A percentile compares a stretch with the other conserved stretches of the same genome.
phyloP scores from a whole-genome alignment of 371 early-diverging fungal species.

The Circinella minor region DNA sequence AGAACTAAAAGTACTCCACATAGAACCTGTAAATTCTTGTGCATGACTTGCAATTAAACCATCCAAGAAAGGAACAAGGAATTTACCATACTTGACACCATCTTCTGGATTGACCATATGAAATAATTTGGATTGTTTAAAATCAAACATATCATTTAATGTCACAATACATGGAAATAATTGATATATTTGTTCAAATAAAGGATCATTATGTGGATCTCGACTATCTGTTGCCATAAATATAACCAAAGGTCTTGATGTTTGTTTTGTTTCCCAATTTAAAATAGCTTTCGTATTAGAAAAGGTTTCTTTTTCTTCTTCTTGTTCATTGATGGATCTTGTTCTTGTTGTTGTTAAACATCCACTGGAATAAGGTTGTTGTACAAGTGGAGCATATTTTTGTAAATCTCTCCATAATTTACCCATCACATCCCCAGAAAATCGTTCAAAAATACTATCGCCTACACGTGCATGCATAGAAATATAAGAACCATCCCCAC shows the following conservation, averaged over 20 bases:
- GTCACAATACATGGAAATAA: slow-evolving; percentile 49
- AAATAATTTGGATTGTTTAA: slow-evolving; percentile 29
- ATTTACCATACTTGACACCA: slow-evolving; percentile 36
- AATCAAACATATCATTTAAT: slow-evolving; percentile 38
- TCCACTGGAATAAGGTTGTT: not conserved
- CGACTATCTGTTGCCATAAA: slow-evolving; percentile 51
- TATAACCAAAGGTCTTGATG: slow-evolving; percentile 33
- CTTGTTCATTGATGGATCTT: no score
- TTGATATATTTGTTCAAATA: slow-evolving; percentile 21
- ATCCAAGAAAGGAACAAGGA: slow-evolving; percentile 50
- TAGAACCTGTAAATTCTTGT: slow-evolving; percentile 35
- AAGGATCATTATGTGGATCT: slow-evolving; percentile 28
- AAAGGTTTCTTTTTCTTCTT: not conserved
- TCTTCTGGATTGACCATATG: slow-evolving; percentile 39
- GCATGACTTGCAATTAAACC: slow-evolving; percentile 49
- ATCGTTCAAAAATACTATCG: slow-evolving; percentile 56
- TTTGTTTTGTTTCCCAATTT: slow-evolving; percentile 21
- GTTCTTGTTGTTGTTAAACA: not conserved
- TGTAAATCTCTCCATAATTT: slow-evolving; percentile 34
- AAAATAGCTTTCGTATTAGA: not conserved
- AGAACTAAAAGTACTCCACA: slow-evolving; percentile 37
- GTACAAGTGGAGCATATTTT: slow-evolving; percentile 31
- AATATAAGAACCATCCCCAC: slow-evolving; percentile 54
- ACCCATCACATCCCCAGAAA: slow-evolving; percentile 35
- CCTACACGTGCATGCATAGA: slow-evolving; percentile 58